Base-by-base conservation (phyloP, 2,329 filamentous ascomycete species). In the Chaetomiaceae sp. region DNA sequence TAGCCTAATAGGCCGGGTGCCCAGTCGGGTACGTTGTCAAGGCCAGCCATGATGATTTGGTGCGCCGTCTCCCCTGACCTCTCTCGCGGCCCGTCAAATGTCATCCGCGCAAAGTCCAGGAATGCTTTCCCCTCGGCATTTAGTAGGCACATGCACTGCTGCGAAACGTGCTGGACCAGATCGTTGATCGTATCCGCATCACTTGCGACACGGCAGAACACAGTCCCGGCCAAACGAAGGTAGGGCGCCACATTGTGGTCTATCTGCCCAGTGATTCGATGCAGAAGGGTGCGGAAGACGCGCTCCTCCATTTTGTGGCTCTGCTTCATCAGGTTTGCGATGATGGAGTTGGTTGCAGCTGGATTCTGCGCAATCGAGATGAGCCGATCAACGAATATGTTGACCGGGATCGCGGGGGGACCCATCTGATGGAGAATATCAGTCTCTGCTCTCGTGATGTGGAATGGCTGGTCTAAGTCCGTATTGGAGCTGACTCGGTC, bases 381-480 rank as follows among this genome's bases (percentile, higher is more conserved):
- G 23, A 90, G 73, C 64, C 86, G 89, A 63, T 84, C 81, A 21
- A 86, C 65, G 48, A 87, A 81, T n/a, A 82, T 70, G 57, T 78
- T 81, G 48, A 38, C 62, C 52, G 23, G 53, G 25, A n/a, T 58
- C 48, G 61, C 60, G 57, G 65, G 63, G 71, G 73, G 76, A 32
- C 75, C 70, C 32, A 66, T 66, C 50, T 75, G 69, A 52, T 75
- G 69, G 2, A 84, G 58, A 2, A 76, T 59, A 25, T 73, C 67
- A 11, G 76, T 68, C 62, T 84, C 81, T 0, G 62, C 56, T 0
- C 64, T 60, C 2, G 74, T 76, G 64, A 79, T 75, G 1, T 71
- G 71, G 40, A 79, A 73, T 3, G 67, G 59, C 5, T 57, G 23
- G 56, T 69, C 63, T 11, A 64, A 7, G 36, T 65, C 49, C 63